Evolutionary conservation across 2,329 filamentous ascomycete genomes (phyloP), one percentile per base, ranked within the genome.

Genomic region (Colletotrichum sp.): DNA sequence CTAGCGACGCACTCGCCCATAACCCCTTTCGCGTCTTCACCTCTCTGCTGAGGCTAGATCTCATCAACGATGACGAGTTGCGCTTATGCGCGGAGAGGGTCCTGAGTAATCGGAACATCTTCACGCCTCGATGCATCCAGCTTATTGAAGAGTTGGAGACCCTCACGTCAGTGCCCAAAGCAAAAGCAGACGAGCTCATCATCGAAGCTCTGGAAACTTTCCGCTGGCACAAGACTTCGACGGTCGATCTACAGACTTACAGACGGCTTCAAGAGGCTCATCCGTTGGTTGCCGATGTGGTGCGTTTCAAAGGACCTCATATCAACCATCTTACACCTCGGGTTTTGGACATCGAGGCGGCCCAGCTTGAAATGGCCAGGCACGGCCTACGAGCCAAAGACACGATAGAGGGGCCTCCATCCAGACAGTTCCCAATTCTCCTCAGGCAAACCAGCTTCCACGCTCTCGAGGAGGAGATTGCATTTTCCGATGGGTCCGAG

Each of bases 241-340:
- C 83, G 0, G 83, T 84, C 2, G 82, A 84, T 0, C 61, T 82
- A 11, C 80, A 82, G 1, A 83, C 86, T 31, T 89, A 89, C 76
- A 74, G 80, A 43, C 63, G 75, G 4, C 81, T 90, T 5, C 82
- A 82, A 21, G 75, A 76, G 1, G 86, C 86, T 68, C 85, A 88
- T 69, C 85, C 87, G 0, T 79, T 89, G 4, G 78, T 89, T 6
- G 87, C 86, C 2, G 87, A 89, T 70, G 84, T 89, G 57, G 85
- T 79, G 1, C 81, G 78, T 62, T 84, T 84, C 72, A 77, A 73
- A 16, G 85, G 81, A 33, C 80, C 86, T 4, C 88, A 90, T 75
- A 87, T 89, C 77, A 90, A 89, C 74, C 88, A 89, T 64, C 82
- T 90, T 2, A 89, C 88, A 0, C 88, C 88, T 0, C 81, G 87